These are phyloP conservation scores for Bolboschoenoplectus hybrid DNA, from an alignment of 202 grass and related monocot species.

Conservation along the genomic window DNA sequence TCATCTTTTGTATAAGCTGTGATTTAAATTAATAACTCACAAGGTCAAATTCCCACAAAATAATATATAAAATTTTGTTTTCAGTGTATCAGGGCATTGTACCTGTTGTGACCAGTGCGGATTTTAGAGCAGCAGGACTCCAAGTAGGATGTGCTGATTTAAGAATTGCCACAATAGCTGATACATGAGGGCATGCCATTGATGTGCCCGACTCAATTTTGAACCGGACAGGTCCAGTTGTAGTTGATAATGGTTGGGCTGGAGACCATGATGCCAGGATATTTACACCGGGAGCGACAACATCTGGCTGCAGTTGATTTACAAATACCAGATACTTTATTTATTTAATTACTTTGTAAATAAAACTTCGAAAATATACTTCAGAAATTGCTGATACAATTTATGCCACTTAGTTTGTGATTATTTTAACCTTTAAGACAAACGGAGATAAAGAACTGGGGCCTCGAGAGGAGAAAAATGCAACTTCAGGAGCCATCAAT, in stretches of 20 bases:
- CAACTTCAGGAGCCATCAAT: conserved; percentile 83
- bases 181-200: conserved; percentile 91
- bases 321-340: conserved; percentile 3
- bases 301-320: conserved; percentile 65
- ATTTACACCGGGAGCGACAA: conserved; percentile 93
- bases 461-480: conserved; percentile 90
- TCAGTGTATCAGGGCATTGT: conserved; percentile 2
- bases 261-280: conserved; percentile 95
- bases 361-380: neutral
- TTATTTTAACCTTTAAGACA: conserved; percentile 70
- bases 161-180: conserved; percentile 73
- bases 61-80: neutral
- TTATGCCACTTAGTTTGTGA: neutral
- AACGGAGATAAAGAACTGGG: conserved; percentile 83
- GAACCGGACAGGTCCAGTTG: conserved; percentile 61
- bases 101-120: conserved; percentile 88
- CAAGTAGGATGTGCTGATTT: conserved; percentile 85
- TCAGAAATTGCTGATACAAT: neutral
- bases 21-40: conserved; percentile 18
- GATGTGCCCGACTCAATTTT: conserved; percentile 97
- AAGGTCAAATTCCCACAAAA: neutral
- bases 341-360: too few relatives aligned
- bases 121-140: conserved; percentile 91
- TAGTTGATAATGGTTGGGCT: conserved; percentile 54
- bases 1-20: conserved; percentile 62